Evolutionary conservation across 1,139 yeast species (phyloP).

Genomic region (Diutina ranongensis): DNA sequence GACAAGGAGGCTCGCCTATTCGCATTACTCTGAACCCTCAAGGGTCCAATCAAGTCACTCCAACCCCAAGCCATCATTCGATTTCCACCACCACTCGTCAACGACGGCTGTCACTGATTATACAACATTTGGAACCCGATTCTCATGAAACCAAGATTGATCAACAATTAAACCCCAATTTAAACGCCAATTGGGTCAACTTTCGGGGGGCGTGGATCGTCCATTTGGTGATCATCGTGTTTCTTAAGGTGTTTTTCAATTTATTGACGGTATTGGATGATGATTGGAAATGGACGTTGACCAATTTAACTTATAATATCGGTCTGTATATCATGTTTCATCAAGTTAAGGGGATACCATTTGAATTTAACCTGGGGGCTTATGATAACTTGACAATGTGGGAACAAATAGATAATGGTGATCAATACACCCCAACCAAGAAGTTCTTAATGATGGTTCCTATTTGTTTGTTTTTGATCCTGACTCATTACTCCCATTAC

Average conservation of each 20-base stretch:
- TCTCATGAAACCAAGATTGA: conserved; percentile 87
- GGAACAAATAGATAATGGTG: conserved; percentile 98
- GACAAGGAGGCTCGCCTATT: conserved; percentile 2
- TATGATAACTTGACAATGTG: conserved; percentile 95
- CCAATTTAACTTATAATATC: conserved; percentile 78
- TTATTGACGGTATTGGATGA: conserved; percentile 57
- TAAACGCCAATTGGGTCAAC: conserved; percentile 94
- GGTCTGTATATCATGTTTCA: conserved; percentile 96
- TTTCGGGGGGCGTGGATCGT: conserved; percentile 93
- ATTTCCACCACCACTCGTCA: neutral
- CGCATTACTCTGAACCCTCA: neutral
- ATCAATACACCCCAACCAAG: conserved; percentile 92
- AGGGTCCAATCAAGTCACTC: neutral
- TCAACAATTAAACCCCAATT: conserved; percentile 78
- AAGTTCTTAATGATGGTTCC: conserved; percentile 89
- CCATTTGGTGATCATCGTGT: conserved; percentile 70
- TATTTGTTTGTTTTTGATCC: conserved; percentile 68
- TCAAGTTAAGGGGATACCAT: conserved; percentile 92
- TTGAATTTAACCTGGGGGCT: conserved; percentile 93
- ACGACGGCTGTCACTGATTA: conserved; percentile 40
- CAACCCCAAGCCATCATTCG: neutral
- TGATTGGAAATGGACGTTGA: conserved; percentile 89
- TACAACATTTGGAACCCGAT: conserved; percentile 88
- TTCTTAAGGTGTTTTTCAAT: conserved; percentile 67
- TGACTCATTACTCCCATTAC: conserved; percentile 86